phyloP scores from a whole-genome alignment of 495 filamentous ascomycete species.

The Neurospora sp. region DNA sequence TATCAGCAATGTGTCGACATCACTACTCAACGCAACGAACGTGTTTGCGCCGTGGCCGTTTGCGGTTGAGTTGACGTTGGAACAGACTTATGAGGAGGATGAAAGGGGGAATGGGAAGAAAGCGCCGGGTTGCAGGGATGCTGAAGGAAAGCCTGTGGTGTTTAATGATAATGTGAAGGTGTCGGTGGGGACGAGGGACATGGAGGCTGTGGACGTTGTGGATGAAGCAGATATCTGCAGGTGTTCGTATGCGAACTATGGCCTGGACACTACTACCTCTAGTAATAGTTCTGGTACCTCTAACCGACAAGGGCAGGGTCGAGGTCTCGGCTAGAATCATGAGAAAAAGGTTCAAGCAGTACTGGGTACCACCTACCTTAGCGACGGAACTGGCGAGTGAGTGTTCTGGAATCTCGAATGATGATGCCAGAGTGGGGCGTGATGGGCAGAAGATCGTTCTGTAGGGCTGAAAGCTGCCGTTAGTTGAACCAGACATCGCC shows the following conservation, averaged over 20 bases:
- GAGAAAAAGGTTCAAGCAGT: background rate
- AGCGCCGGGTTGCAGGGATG: conserved; percentile 34
- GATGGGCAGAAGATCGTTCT: background rate
- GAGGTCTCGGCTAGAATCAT: background rate
- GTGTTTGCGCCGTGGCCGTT: conserved; percentile 36
- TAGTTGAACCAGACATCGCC: background rate
- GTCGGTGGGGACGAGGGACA: background rate
- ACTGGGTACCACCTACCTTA: background rate
- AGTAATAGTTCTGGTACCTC: background rate
- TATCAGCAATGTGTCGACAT: background rate
- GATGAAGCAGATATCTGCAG: conserved; percentile 7
- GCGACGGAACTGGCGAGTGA: background rate
- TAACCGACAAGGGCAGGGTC: background rate
- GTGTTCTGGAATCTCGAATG: background rate
- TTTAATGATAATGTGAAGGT: background rate
- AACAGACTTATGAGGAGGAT: conserved; percentile 14
- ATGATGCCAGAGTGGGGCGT: background rate
- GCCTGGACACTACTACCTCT: background rate
- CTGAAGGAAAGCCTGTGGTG: conserved; percentile 10
- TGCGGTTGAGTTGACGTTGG: conserved; percentile 36
- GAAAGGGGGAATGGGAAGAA: conserved; percentile 12
- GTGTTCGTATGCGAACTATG: conserved; percentile 17
- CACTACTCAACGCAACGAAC: conserved; percentile 5
- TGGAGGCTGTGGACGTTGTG: background rate
- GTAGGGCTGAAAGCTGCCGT: background rate